Base-by-base conservation (phyloP, 495 filamentous ascomycete species). In the Penicillium roqueforti region DNA sequence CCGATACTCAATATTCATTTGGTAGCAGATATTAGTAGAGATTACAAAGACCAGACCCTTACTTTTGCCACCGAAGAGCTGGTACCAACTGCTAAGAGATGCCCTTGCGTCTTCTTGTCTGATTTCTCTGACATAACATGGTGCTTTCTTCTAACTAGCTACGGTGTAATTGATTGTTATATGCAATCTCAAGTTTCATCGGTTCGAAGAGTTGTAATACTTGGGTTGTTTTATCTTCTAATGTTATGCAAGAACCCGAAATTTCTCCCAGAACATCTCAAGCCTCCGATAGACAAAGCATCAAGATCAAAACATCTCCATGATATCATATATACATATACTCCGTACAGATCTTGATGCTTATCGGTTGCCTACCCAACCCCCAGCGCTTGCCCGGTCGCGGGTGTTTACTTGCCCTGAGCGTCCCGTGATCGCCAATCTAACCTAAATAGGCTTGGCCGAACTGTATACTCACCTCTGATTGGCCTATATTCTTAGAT, bases 331-430 rank as follows among this genome's bases (percentile, higher is more conserved):
- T 14, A 43, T 29, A n/a, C 23, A 25, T 23, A n/a, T n/a, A n/a
- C n/a, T n/a, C n/a, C n/a, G 16, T 25, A 36, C 7, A 10, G 34
- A 53, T 44, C 42, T 19, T 20, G 16, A 10, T 14, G 41, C 32
- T 54, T 55, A 64, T 63, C 60, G 60, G 63, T 66, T 66, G 63
- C 63, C 63, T 59, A 55, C 26, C 53, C 63, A 66, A 66, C 63
- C 38, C 16, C 42, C 42, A 36, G 25, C 25, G 36, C 39, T 47
- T 52, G 18, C 36, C 51, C 47, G 60, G 60, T 63, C 56, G 54
- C 61, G 51, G 63, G 50, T 73, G 68, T 75, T 75, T 75, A 73
- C 64, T 56, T 70, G 57, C 48, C 59, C 52, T 59, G 56, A 63
- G 59, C 61, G 58, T 58, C 63, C 53, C 60, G 52, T 57, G 68